A percentile compares a stretch with the other conserved stretches of the same genome.
phyloP scores from a whole-genome alignment of 2,329 filamentous ascomycete species.

The Tolypocladium tundrense region DNA sequence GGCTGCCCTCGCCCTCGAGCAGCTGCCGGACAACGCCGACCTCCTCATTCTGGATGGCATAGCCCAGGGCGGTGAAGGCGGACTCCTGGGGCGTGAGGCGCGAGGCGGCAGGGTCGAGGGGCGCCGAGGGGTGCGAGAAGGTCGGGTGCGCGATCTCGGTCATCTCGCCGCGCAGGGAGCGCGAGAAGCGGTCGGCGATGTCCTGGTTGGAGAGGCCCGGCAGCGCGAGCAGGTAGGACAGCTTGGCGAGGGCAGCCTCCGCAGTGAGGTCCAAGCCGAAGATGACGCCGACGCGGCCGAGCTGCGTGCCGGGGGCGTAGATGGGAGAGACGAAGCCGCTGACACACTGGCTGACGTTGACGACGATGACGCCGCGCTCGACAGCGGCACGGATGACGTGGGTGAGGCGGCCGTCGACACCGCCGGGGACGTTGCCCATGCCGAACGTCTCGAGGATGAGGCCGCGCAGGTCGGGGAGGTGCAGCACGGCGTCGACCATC shows the following conservation, averaged over 20 bases:
- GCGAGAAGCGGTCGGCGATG: conserved; percentile 60
- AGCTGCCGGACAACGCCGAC: conserved; percentile 55
- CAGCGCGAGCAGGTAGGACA: conserved; percentile 71
- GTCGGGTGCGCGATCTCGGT: conserved; percentile 64
- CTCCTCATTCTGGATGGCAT: conserved; percentile 67
- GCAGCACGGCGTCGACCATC: conserved; percentile 79
- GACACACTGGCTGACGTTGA: conserved; percentile 86
- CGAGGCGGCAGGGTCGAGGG: conserved; percentile 29
- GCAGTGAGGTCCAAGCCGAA: conserved; percentile 84
- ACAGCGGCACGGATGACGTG: conserved; percentile 70
- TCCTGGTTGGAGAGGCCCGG: conserved; percentile 54
- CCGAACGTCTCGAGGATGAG: conserved; percentile 88
- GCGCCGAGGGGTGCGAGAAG: conserved; percentile 63
- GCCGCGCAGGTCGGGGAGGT: conserved; percentile 65
- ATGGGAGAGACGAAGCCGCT: conserved; percentile 66
- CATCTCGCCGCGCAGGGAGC: conserved; percentile 73
- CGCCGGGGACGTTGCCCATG: conserved; percentile 82
- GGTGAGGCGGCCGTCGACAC: conserved; percentile 68
- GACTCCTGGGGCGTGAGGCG: conserved; percentile 41
- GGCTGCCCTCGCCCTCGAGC: conserved; percentile 52
- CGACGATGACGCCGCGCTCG: conserved; percentile 69
- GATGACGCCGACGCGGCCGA: conserved; percentile 76
- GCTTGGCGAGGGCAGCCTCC: conserved; percentile 83
- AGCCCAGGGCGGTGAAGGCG: conserved; percentile 68
- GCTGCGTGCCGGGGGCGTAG: conserved; percentile 67